These are phyloP conservation scores for Dichotomopilus funicola DNA, from an alignment of 2,329 filamentous ascomycete species.

Conservation along the genomic window DNA sequence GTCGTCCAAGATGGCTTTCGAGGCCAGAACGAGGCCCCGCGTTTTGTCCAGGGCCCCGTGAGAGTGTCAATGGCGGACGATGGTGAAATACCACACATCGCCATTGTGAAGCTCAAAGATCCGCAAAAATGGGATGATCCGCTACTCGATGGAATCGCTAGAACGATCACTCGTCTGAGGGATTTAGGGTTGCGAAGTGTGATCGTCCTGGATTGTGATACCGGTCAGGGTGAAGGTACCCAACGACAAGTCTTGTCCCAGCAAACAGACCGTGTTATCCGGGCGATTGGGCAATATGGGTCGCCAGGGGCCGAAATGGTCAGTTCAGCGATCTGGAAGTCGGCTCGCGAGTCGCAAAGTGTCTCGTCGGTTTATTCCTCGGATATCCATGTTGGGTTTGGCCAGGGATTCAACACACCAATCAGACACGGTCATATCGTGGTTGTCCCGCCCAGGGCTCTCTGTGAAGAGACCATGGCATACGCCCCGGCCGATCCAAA, in stretches of 20 bases:
- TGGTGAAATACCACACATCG: constrained; percentile 57
- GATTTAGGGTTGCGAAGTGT: constrained; percentile 76
- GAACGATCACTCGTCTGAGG: constrained; percentile 76
- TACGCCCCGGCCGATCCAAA: constrained; percentile 38
- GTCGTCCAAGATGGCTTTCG: constrained; percentile 24
- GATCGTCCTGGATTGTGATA: constrained; percentile 70
- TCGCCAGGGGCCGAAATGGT: constrained; percentile 63
- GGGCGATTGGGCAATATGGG: constrained; percentile 64
- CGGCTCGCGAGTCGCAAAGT: constrained; percentile 22
- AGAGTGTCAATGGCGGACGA: constrained; percentile 25
- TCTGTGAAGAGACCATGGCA: constrained; percentile 35
- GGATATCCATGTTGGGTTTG: constrained; percentile 36
- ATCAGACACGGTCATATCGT: constrained; percentile 63
- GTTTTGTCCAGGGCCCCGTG: constrained; percentile 32
- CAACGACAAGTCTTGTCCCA: constrained; percentile 42
- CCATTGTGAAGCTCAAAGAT: constrained; percentile 75
- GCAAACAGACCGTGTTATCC: constrained; percentile 68
- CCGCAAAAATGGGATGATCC: constrained; percentile 64
- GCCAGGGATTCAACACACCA: constrained; percentile 55
- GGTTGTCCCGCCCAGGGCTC: constrained; percentile 53
- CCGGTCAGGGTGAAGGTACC: constrained; percentile 31
- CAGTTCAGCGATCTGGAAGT: constrained; percentile 45
- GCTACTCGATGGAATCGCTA: constrained; percentile 67
- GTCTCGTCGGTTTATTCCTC: constrained; percentile 31
- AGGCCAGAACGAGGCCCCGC: constrained; percentile 28